Percentiles rank a stretch among this genome's conserved stretches.
phyloP scores from a whole-genome alignment of 1,139 yeast genomes.

The Blastobotrys petasosporus region DNA sequence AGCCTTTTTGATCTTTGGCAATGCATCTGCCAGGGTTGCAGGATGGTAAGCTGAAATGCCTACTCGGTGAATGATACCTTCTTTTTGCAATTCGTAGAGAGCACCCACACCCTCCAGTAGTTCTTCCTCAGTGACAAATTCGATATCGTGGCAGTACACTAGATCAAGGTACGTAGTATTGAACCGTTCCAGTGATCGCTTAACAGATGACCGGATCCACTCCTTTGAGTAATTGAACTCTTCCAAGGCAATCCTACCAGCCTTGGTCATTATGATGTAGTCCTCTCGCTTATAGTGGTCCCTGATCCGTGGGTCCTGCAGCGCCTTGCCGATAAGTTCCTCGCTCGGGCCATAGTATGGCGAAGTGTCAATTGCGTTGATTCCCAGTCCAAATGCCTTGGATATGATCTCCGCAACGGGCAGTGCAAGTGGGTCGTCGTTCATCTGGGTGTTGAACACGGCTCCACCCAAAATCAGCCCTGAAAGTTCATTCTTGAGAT shows the following conservation, averaged over 20 bases:
- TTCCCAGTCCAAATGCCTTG: conserved; percentile 57
- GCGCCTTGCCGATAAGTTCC: conserved; percentile 61
- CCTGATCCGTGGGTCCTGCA: conserved; percentile 36
- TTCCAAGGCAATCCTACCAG: conserved; percentile 63
- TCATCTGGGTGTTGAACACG: conserved; percentile 70
- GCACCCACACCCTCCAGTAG: conserved; percentile 59
- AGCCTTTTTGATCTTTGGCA: conserved; percentile 39
- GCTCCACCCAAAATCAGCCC: conserved; percentile 82
- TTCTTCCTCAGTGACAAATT: conserved; percentile 55
- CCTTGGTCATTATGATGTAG: conserved; percentile 74
- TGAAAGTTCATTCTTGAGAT: conserved; percentile 32
- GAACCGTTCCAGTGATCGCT: conserved; percentile 59
- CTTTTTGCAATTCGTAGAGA: conserved; percentile 50
- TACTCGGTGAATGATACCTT: conserved; percentile 56
- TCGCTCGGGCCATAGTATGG: conserved; percentile 93
- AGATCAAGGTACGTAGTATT: conserved; percentile 64
- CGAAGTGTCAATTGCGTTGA: conserved; percentile 79
- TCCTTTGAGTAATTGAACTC: conserved; percentile 68
- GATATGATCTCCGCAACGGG: conserved; percentile 53
- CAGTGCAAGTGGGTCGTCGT: conserved; percentile 53
- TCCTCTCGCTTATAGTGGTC: conserved; percentile 49
- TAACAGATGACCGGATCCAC: conserved; percentile 55
- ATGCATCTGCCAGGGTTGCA: conserved; percentile 43
- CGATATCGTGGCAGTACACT: conserved; percentile 82
- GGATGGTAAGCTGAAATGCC: conserved; percentile 90